Evolutionary conservation across 768 basidiomycete genomes (phyloP).

Genomic region (Saitozyma sp.): DNA sequence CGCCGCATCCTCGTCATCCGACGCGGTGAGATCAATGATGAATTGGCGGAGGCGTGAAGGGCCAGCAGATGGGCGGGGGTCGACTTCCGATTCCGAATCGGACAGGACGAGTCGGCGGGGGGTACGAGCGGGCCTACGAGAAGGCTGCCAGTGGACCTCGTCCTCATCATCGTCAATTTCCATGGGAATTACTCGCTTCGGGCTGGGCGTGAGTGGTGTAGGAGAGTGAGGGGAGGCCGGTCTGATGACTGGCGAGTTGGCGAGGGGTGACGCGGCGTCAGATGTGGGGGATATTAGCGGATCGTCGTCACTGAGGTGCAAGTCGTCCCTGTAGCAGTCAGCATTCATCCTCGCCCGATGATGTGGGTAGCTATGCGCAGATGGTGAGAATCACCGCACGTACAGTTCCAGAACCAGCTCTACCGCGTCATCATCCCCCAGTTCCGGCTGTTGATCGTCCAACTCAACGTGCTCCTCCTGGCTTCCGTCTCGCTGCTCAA

Average conservation of each 20-base stretch:
- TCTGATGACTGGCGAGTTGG: background rate
- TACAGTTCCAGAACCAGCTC: no score
- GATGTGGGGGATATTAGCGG: no score
- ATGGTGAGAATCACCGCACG: no score
- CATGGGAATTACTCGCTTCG: background rate
- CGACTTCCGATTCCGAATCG: background rate
- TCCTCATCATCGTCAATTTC: background rate
- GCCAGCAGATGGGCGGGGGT: background rate
- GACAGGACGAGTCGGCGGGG: background rate
- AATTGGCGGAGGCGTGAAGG: background rate
- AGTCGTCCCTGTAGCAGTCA: no score
- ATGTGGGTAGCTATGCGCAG: no score
- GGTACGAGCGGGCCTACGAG: background rate
- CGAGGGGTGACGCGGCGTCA: background rate
- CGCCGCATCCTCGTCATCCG: background rate
- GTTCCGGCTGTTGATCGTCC: no score
- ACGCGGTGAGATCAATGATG: slow-evolving; percentile 2
- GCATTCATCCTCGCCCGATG: no score
- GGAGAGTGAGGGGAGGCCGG: background rate
- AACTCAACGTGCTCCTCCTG: no score
- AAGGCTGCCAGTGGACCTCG: background rate
- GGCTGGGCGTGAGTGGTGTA: background rate
- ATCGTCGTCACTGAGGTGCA: no score
- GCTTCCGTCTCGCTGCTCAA: no score
- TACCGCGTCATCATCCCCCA: no score